Base-by-base conservation (phyloP, 805 yeast genomes). In the Peterozyma toletana region DNA sequence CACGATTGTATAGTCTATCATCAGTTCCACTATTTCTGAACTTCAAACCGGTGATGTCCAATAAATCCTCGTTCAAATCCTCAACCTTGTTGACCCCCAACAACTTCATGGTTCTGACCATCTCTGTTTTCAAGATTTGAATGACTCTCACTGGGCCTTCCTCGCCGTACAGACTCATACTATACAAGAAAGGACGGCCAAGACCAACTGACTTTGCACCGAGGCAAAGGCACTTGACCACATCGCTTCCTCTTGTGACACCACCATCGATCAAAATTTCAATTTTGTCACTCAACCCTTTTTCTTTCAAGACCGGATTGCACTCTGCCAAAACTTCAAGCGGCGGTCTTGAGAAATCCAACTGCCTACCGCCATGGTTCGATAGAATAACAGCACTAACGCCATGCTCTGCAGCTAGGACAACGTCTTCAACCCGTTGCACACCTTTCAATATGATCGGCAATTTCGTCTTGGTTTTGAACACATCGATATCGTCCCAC, bases 81-180 rank as follows among this genome's bases (percentile, higher is more conserved):
- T 60, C 66, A 14, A 83, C 54, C 3, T 60, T 57, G 5, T 66
- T 71, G 4, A 72, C 86, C 11, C 89, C 90, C 44, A 83, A 61
- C 34, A 83, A 63, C 52, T 82, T 69, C 86, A 83, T 78, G 50
- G 78, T 77, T 63, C 80, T 75, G 42, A 70, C 64, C 64, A 83
- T 68, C 53, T 83, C 90, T 30, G 68, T 74, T 49, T 76, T 71
- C 52, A 83, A 62, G 5, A 82, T 67, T 51, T 78, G 80, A 45
- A 83, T 74, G 11, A 88, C 85, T 48, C 73, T 73, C 37, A 58
- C 57, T 9, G 83, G 89, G 30, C 95, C 95, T 6, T 68, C 79
- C 52, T 77, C 87, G 10, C 95, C 95, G 50, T 85, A 86, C 1
- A 86, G 71, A n/a, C 86, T 72, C 79, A 83, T 77, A 34, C 89